Conservation (phyloP, 2,329 filamentous ascomycete species). For the Diaporthe batatas region DNA sequence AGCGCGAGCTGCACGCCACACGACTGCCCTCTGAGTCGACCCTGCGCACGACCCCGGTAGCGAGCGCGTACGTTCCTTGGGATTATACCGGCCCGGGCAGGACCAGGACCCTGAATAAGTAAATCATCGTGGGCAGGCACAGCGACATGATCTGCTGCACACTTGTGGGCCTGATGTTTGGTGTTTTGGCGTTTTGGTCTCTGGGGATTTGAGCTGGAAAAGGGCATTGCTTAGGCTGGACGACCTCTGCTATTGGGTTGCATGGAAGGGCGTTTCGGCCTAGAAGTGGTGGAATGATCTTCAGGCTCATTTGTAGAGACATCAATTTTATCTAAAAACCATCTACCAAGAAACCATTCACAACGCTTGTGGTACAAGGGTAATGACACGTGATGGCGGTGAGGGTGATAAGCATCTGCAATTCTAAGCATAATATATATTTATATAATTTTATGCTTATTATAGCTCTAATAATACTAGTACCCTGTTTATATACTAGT, state of each 20-base stretch:
- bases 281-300: background rate
- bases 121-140: background rate
- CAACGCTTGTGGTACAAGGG: background rate
- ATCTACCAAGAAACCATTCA: background rate
- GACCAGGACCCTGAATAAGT: slow-evolving; percentile 19
- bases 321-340: background rate
- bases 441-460: no score
- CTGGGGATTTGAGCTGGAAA: background rate
- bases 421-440: no score
- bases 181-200: slow-evolving; percentile 29
- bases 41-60: background rate
- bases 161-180: slow-evolving; percentile 8
- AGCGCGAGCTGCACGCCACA: slow-evolving; percentile 19
- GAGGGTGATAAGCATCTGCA: background rate
- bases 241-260: slow-evolving; percentile 22
- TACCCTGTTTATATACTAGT: no score
- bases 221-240: background rate
- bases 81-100: slow-evolving; percentile 20
- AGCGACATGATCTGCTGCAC: slow-evolving; percentile 20
- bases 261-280: slow-evolving; percentile 28
- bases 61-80: slow-evolving; percentile 32
- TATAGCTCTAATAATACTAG: no score
- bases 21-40: background rate
- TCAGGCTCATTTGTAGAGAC: background rate
- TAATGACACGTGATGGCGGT: background rate